Conservation (phyloP, 257 asterid genomes). For the Plantago ovata region DNA sequence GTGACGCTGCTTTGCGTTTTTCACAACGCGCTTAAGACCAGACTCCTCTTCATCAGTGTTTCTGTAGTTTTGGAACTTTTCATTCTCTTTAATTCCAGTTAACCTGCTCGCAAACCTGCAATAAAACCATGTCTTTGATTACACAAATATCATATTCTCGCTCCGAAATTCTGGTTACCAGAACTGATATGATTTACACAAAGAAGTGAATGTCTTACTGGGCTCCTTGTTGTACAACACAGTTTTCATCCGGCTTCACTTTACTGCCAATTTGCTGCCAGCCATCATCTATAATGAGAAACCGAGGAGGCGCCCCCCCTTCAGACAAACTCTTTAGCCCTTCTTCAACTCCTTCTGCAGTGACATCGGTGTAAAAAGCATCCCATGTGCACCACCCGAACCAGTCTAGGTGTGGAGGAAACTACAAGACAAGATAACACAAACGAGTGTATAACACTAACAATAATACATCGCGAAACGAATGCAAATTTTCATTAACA, state of each 20-base stretch:
- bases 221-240: conserved; percentile 92
- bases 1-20: conserved; percentile 57
- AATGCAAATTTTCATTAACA: background rate
- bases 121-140: background rate
- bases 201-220: conserved; percentile 33
- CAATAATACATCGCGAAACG: too few species aligned
- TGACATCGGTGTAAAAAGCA: conserved; percentile 96
- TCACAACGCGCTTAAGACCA: conserved; percentile 72
- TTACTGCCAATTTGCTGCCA: conserved; percentile 96
- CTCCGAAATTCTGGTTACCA: too few species aligned
- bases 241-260: conserved; percentile 43
- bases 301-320: conserved; percentile 89
- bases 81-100: conserved; percentile 77
- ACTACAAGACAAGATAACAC: conserved; percentile 33
- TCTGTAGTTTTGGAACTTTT: conserved; percentile 63
- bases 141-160: too few species aligned
- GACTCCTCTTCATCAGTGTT: conserved; percentile 36
- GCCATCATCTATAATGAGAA: conserved; percentile 93
- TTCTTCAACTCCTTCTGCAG: conserved; percentile 94
- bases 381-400: conserved; percentile 99
- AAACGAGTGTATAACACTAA: background rate
- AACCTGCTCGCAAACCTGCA: conserved; percentile 85
- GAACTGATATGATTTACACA: too few species aligned
- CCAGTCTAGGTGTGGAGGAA: conserved; percentile 90
- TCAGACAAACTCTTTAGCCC: conserved; percentile 86